phyloP scores from a whole-genome alignment of 306 rosid genomes.

The Prunus padus region DNA sequence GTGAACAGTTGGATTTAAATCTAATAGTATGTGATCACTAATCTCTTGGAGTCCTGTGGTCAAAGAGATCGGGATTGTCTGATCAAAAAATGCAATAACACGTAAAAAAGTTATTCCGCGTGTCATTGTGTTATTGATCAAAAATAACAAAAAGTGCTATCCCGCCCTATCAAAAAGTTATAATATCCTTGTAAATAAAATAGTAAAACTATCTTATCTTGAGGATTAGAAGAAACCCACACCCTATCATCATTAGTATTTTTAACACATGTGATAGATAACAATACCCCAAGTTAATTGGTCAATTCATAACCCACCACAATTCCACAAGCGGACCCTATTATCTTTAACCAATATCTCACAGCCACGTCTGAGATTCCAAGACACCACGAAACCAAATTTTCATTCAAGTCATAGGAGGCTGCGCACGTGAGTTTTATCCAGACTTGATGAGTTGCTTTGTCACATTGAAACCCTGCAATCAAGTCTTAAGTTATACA shows the following conservation, averaged over 20 bases:
- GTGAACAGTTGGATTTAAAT: no score
- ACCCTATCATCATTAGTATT: neutral
- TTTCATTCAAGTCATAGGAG: constrained; percentile 30
- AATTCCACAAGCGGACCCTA: constrained; percentile 3
- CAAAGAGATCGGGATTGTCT: no score
- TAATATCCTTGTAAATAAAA: neutral
- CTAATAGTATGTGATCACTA: no score
- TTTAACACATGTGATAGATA: neutral
- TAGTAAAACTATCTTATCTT: neutral
- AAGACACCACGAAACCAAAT: neutral
- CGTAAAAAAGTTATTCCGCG: no score
- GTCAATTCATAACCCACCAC: neutral
- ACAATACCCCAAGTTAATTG: neutral
- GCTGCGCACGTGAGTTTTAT: constrained; percentile 53
- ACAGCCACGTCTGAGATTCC: neutral
- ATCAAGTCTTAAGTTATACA: neutral
- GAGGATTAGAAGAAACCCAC: neutral
- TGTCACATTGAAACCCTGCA: neutral
- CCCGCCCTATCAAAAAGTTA: no score
- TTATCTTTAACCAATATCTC: neutral
- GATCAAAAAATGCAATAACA: no score
- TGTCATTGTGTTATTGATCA: no score
- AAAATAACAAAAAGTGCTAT: no score
- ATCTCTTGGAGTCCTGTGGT: no score
- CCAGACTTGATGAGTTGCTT: neutral